These are phyloP conservation scores for Metarhizium album DNA, from an alignment of 2,329 filamentous ascomycete genomes.

Conservation along the genomic window DNA sequence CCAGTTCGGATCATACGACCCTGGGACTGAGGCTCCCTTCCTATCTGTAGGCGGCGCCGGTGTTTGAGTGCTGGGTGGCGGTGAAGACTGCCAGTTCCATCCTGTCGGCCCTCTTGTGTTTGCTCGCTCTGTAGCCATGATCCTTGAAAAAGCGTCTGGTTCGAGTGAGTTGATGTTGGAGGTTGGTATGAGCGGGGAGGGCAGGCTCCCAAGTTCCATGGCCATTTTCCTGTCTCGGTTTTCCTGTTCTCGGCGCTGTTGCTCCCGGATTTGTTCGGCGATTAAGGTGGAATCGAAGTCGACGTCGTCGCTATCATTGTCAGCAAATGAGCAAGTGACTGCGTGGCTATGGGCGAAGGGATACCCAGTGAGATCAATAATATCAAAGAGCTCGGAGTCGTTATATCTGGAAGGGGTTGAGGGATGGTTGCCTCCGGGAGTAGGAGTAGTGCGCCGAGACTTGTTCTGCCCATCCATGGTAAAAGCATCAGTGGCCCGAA, in stretches of 20 bases:
- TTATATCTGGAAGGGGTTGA: not conserved
- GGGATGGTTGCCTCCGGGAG: not conserved
- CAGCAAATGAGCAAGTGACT: constrained; percentile 5
- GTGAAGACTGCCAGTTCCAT: not conserved
- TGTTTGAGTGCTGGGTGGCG: not conserved
- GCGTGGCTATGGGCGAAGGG: constrained; percentile 1
- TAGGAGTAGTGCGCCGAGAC: constrained; percentile 22
- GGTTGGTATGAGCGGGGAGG: not conserved
- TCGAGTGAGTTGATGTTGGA: not conserved
- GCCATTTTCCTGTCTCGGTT: constrained; percentile 19
- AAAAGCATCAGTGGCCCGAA: constrained; percentile 11
- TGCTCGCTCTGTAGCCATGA: constrained; percentile 20
- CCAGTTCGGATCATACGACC: constrained; percentile 11
- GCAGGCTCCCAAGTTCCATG: constrained; percentile 15
- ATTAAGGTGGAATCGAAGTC: constrained; percentile 17
- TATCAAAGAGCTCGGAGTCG: constrained; percentile 11
- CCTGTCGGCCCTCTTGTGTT: constrained; percentile 1
- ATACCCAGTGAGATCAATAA: constrained; percentile 34
- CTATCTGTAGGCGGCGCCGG: not conserved
- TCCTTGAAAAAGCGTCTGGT: constrained; percentile 15
- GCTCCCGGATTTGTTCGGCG: constrained; percentile 24
- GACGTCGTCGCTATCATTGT: constrained; percentile 22
- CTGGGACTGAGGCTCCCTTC: constrained; percentile 7
- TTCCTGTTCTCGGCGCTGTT: constrained; percentile 21
- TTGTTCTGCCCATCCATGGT: constrained; percentile 15